Evolutionary conservation across 1,139 yeast species (phyloP).

Genomic region (Yarrowia galli): DNA sequence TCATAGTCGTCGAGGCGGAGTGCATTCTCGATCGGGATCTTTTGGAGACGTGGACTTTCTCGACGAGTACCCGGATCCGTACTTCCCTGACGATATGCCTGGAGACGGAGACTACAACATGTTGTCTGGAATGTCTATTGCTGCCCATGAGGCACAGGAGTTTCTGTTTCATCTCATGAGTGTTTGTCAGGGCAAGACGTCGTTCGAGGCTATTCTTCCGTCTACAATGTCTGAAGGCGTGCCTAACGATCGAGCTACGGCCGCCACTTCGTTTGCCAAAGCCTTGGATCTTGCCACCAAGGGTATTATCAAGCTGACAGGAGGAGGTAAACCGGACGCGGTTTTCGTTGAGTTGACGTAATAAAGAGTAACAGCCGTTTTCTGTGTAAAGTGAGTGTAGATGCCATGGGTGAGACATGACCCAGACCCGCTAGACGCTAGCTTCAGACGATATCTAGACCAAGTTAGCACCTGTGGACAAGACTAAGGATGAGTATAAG

Average conservation of each 20-base stretch:
- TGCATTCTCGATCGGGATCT: background rate
- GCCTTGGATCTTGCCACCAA: constrained; percentile 12
- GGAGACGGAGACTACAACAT: constrained; percentile 11
- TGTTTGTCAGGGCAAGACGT: constrained; percentile 19
- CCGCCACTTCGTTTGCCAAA: constrained; percentile 23
- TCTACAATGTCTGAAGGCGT: background rate
- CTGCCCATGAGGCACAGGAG: constrained; percentile 30
- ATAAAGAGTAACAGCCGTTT: too few relatives aligned
- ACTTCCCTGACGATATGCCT: background rate
- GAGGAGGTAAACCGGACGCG: constrained; percentile 4
- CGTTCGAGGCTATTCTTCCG: constrained; percentile 14
- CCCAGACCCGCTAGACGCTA: too few relatives aligned
- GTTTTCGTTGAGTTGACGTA: constrained; percentile 17
- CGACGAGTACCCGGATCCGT: constrained; percentile 7
- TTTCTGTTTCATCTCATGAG: constrained; percentile 29
- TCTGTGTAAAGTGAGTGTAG: too few relatives aligned
- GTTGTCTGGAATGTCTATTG: constrained; percentile 8
- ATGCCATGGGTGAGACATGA: too few relatives aligned
- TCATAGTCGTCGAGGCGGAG: constrained; percentile 20
- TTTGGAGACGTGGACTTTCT: constrained; percentile 17
- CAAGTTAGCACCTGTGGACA: too few relatives aligned
- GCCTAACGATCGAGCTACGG: constrained; percentile 6
- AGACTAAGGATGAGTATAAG: background rate
- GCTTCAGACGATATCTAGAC: too few relatives aligned
- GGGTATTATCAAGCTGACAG: background rate